A percentile compares a stretch with the other conserved stretches of the same genome.
phyloP scores from a whole-genome alignment of 768 basidiomycete species.

The Strobilomyces dryophilus region DNA sequence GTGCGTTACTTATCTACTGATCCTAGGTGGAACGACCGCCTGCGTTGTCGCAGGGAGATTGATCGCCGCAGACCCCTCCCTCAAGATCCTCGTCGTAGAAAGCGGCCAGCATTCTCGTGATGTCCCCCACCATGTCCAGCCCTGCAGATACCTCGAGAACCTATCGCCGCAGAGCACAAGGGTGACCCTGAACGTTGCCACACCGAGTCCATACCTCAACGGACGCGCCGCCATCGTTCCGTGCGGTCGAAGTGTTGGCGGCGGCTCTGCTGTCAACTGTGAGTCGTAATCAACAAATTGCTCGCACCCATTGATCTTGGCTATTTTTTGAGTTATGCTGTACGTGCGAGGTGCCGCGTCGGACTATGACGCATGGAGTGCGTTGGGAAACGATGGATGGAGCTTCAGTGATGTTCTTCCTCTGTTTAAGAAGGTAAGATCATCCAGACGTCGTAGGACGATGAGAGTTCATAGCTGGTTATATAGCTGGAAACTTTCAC shows the following conservation, averaged over 20 bases:
- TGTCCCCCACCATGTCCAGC: slow-evolving; percentile 46
- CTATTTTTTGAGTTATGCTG: slow-evolving; percentile 34
- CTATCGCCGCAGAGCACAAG: slow-evolving; percentile 37
- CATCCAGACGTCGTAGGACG: background rate
- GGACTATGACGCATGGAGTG: slow-evolving; percentile 60
- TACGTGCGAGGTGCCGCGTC: slow-evolving; percentile 58
- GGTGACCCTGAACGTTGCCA: slow-evolving; percentile 38
- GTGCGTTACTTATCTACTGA: background rate
- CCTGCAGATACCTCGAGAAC: slow-evolving; percentile 46
- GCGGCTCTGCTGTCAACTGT: slow-evolving; percentile 64
- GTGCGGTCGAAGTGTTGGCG: slow-evolving; percentile 51
- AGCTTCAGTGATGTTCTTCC: slow-evolving; percentile 54
- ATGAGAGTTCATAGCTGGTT: slow-evolving; percentile 35
- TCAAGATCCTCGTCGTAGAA: too few species aligned
- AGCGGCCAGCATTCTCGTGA: slow-evolving; percentile 23
- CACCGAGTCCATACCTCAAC: slow-evolving; percentile 39
- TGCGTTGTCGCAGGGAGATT: slow-evolving; percentile 42
- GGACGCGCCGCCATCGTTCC: slow-evolving; percentile 44
- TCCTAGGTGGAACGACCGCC: slow-evolving; percentile 45
- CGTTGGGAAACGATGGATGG: slow-evolving; percentile 57
- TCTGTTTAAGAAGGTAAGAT: slow-evolving; percentile 49
- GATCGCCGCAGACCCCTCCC: slow-evolving; percentile 21
- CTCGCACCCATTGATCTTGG: too few species aligned
- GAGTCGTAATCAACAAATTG: slow-evolving; percentile 4
- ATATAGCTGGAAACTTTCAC: slow-evolving; percentile 41